These are phyloP conservation scores for Xylaria sp. DNA, from an alignment of 2,329 filamentous ascomycete genomes.

Conservation along the genomic window DNA sequence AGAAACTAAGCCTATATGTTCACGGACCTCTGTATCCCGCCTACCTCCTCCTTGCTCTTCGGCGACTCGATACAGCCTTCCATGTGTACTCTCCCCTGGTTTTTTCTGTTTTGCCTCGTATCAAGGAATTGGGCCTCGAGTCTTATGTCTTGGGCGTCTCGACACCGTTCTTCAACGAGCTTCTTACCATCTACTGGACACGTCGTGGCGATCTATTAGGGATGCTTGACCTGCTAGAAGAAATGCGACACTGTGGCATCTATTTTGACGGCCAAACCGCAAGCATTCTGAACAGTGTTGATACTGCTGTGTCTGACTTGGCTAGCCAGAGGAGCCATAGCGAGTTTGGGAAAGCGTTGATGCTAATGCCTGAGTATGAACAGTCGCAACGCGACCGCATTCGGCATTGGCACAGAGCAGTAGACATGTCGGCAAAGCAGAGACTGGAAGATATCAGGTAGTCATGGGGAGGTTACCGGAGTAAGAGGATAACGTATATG, in stretches of 20 bases:
- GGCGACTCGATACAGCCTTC: slow-evolving; percentile 63
- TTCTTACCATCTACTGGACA: slow-evolving; percentile 66
- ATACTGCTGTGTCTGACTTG: slow-evolving; percentile 30
- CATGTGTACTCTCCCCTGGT: slow-evolving; percentile 61
- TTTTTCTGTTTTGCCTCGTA: slow-evolving; percentile 66
- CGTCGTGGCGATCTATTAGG: slow-evolving; percentile 62
- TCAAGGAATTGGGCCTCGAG: slow-evolving; percentile 70
- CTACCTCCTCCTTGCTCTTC: slow-evolving; percentile 62
- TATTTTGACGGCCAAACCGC: slow-evolving; percentile 58
- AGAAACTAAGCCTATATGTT: slow-evolving; percentile 54
- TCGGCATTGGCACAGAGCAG: slow-evolving; percentile 38
- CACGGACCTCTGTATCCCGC: slow-evolving; percentile 70
- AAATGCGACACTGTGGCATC: slow-evolving; percentile 70
- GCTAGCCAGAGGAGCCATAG: slow-evolving; percentile 28
- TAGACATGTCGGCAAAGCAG: slow-evolving; percentile 38
- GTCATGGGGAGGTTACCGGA: slow-evolving; percentile 3
- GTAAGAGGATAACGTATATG: background rate
- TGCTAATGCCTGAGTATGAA: slow-evolving; percentile 47
- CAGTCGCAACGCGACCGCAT: slow-evolving; percentile 38
- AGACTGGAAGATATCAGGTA: slow-evolving; percentile 32
- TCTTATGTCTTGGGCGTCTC: slow-evolving; percentile 75
- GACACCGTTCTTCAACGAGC: slow-evolving; percentile 71
- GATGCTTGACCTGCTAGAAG: slow-evolving; percentile 62
- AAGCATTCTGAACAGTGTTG: slow-evolving; percentile 44
- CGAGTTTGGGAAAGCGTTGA: slow-evolving; percentile 41